phyloP scores from a whole-genome alignment of 2,329 filamentous ascomycete genomes.

The Davidsoniella neocaledoniae region DNA sequence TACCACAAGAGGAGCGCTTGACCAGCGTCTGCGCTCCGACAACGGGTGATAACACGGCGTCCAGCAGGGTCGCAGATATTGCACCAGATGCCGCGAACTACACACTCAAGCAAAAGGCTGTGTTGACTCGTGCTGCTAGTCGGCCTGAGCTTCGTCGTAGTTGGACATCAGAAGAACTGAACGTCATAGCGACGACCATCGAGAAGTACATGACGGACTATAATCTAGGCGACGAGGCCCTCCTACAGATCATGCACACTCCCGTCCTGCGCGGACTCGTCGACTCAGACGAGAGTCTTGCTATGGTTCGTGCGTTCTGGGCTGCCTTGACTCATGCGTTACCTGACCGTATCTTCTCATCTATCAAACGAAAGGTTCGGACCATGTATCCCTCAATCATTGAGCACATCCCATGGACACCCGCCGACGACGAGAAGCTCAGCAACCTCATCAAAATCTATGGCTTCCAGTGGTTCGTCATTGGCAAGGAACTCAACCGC shows the following conservation, averaged over 20 bases:
- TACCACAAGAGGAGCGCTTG: background rate
- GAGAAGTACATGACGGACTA: constrained; percentile 1
- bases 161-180: constrained; percentile 7
- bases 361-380: constrained; percentile 5
- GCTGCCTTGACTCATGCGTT: background rate
- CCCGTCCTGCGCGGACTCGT: constrained; percentile 9
- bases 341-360: constrained; percentile 4
- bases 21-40: too few relatives aligned
- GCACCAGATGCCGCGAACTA: too few relatives aligned
- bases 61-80: too few relatives aligned
- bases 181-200: background rate
- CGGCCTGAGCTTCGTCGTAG: background rate
- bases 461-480: constrained; percentile 6
- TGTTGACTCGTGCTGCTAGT: background rate
- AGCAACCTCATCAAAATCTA: background rate
- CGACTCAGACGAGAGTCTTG: constrained; percentile 1
- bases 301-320: constrained; percentile 5
- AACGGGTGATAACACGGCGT: too few relatives aligned
- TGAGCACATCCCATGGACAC: constrained; percentile 1
- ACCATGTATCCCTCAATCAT: constrained; percentile 3
- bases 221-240: constrained; percentile 1
- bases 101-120: background rate
- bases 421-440: constrained; percentile 4
- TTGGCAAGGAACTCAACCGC: constrained; percentile 4
- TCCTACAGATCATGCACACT: constrained; percentile 7